Base-by-base conservation (phyloP, 331 rosid species). In the Dryas integrifolia region DNA sequence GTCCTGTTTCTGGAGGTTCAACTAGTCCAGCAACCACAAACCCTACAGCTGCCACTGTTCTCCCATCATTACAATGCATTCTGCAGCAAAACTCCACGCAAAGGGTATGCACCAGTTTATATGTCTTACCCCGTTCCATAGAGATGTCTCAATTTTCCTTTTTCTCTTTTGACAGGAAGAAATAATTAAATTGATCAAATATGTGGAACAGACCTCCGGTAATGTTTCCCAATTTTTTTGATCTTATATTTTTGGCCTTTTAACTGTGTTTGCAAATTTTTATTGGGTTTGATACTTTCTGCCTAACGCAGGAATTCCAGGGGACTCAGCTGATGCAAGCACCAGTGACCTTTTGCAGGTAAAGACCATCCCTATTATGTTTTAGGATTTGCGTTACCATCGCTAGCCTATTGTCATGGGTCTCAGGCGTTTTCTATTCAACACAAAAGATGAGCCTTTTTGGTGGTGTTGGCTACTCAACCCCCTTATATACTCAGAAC, bases 141-240 rank as follows among this genome's bases (percentile, higher is more conserved):
- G 45, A 57, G 44, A 39, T 39, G 65, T 69, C 73, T 70, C 56
- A 77, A 61, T 38, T 67, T 69, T 59, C 30, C 60, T 5, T 58
- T 58, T 67, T 81, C 67, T 51, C 43, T 73, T 62, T 75, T 79
- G 64, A 67, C 92, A 93, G 98, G 98, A 93, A 69, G 96, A 93
- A 81, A 80, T 91, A 69, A 69, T 80, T 45, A 87, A 89, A 84
- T 81, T 91, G 81, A 91, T 91, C 71, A 93, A 91, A 85, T 82
- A 85, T 65, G 77, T 85, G 70, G 98, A 88, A 77, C 97, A 87
- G 76, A 78, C 84, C 79, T 82, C 79, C 57, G 98, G 98, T 93
- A 92, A 76, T 75, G 67, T 44, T 65, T 80, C 77, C 67, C 12
- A 1, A 49, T 69, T 64, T 72, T 64, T 72, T 60, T 55, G 24